Evolutionary conservation across 1,284 basidiomycete genomes (phyloP).

Genomic region (Cryptococcus hybrid): DNA sequence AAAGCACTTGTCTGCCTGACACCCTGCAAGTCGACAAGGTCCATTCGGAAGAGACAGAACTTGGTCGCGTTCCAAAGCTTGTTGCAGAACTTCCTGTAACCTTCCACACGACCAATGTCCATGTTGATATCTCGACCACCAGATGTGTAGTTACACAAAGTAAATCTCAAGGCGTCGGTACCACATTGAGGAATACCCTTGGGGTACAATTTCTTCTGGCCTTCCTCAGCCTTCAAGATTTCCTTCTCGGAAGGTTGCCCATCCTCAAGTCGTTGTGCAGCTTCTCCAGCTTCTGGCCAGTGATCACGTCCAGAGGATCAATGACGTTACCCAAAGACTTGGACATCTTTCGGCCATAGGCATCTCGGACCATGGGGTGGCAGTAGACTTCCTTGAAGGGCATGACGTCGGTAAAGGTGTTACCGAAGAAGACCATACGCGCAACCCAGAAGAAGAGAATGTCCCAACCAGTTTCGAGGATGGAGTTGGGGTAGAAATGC

Average conservation of each 20-base stretch:
- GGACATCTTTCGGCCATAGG: constrained; percentile 98
- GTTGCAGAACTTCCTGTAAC: constrained; percentile 99
- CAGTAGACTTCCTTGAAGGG: constrained; percentile 98
- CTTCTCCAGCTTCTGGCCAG: constrained; percentile 77
- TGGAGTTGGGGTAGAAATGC: constrained; percentile 80
- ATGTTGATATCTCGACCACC: constrained; percentile 95
- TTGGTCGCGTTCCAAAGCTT: constrained; percentile 99
- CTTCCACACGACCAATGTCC: constrained; percentile 95
- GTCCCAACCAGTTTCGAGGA: constrained; percentile 99
- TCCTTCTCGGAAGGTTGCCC: constrained; percentile 93
- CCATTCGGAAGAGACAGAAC: constrained; percentile 94
- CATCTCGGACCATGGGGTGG: constrained; percentile 99
- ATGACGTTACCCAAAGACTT: constrained; percentile 99
- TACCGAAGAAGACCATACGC: constrained; percentile 93
- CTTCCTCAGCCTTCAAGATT: constrained; percentile 83
- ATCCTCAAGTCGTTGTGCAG: constrained; percentile 83
- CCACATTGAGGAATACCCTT: constrained; percentile 99
- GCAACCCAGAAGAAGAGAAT: constrained; percentile 99
- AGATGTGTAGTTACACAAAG: constrained; percentile 86
- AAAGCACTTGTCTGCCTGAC: constrained; percentile 59
- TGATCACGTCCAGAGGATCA: constrained; percentile 95
- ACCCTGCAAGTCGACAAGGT: constrained; percentile 53
- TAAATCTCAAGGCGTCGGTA: constrained; percentile 93
- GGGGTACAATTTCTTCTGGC: constrained; percentile 99
- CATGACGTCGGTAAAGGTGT: constrained; percentile 83